Percentiles rank a stretch among this genome's conserved stretches.
Evolutionary conservation across 495 filamentous ascomycete species (phyloP).

Genomic region (Hypoxylon fragiforme): DNA sequence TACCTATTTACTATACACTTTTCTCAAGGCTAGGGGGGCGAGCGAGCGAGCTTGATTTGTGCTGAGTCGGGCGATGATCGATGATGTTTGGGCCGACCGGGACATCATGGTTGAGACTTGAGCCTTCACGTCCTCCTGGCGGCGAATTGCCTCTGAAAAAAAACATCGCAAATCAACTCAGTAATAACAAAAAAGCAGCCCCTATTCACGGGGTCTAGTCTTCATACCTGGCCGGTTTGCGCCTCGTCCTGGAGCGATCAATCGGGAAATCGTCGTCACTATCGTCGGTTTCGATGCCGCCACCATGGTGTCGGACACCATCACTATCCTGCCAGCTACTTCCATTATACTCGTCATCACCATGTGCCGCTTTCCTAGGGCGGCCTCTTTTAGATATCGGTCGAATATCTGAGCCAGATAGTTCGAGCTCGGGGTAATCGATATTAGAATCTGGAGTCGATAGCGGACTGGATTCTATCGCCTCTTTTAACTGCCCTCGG

Average conservation of each 20-base stretch:
- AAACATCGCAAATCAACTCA: not conserved
- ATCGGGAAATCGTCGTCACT: slow-evolving; percentile 22
- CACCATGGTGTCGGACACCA: slow-evolving; percentile 26
- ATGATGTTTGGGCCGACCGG: not conserved
- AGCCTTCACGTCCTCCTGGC: not conserved
- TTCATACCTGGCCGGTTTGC: slow-evolving; percentile 34
- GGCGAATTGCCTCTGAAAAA: not conserved
- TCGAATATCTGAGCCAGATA: slow-evolving; percentile 31
- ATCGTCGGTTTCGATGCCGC: slow-evolving; percentile 21
- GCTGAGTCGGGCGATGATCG: no score
- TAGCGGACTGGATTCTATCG: slow-evolving; percentile 32
- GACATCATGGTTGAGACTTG: not conserved
- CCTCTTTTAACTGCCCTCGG: slow-evolving; percentile 20
- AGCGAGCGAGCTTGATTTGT: no score
- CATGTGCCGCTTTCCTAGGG: slow-evolving; percentile 13
- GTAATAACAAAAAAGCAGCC: not conserved
- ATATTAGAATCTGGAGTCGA: slow-evolving; percentile 27
- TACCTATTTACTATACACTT: no score
- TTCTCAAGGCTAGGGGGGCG: no score
- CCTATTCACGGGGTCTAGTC: no score
- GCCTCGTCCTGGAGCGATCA: slow-evolving; percentile 27
- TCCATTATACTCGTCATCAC: slow-evolving; percentile 35
- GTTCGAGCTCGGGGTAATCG: slow-evolving; percentile 15
- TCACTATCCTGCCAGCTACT: slow-evolving; percentile 34
- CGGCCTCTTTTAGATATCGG: slow-evolving; percentile 15